Base-by-base conservation (phyloP, 176 grass and related monocot species). In the Triticum urartu region DNA sequence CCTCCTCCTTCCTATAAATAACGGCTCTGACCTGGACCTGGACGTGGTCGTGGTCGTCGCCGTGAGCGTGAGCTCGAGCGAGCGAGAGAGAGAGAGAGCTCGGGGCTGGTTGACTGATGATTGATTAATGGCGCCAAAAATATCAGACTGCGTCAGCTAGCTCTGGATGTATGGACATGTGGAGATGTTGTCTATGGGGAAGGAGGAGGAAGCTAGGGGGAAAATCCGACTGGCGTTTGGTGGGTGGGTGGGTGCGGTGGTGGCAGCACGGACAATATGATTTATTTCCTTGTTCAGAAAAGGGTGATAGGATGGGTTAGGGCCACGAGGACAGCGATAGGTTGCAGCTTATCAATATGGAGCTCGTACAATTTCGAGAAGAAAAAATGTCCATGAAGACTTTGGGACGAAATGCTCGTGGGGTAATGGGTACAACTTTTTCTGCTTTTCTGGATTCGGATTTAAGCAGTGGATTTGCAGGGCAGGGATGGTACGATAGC, bases 21-120 rank as follows among this genome's bases (percentile, higher is more conserved):
- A 68, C 83, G 68, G 64, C 74, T 84, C 81, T 63, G 89, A 85
- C 62, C 85, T 77, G 85, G 85, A 83, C 43, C 12, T 76, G 85
- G 85, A 72, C 42, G 43, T 50, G 42, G 35, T 6, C 36, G 36
- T 38, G 1, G 72, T 3, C 68, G 35, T 40, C 72, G 72, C 1
- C 70, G 68, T 28, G 61, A 59, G 54, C 48, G 1, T 0, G 52
- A 56, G 52, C 50, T 18, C 7, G 35, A 2, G 20, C 22, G 69
- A 3, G 6, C n/a, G 71, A 74, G 71, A 2, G 28, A 74, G 71
- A 2, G 28, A 30, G 28, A 2, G 28, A 30, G 28, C 72, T 76
- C 25, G 72, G 48, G 69, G 5, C 20, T 59, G 56, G 56, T 2
- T 54, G 50, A 54, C 5, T 30, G 28, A 1, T 59, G 56, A 59